Conservation (phyloP, 2,329 filamentous ascomycete genomes). For the Claviceps sp. region DNA sequence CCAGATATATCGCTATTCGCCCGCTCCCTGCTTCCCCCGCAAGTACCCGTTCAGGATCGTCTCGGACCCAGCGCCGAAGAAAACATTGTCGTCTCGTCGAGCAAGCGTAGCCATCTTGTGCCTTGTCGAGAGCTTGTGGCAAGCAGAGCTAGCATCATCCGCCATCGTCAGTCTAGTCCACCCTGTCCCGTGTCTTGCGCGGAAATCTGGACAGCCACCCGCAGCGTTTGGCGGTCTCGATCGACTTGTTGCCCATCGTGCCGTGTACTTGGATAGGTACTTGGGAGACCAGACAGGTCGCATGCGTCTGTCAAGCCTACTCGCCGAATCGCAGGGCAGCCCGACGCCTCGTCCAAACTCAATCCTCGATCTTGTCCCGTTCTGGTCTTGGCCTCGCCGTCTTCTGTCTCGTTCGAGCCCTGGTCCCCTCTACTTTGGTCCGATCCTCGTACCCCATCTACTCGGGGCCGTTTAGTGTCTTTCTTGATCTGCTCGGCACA, state of each 20-base stretch:
- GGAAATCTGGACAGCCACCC: not conserved
- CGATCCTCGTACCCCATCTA: constrained; percentile 1
- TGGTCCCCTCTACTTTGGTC: not conserved
- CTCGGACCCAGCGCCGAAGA: not conserved
- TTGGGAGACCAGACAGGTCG: not conserved
- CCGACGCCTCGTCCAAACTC: constrained; percentile 6
- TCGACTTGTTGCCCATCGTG: not conserved
- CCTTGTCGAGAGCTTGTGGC: not conserved
- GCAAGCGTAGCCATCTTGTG: not conserved
- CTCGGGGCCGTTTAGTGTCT: not conserved
- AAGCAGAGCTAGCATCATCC: not conserved
- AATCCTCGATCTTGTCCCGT: constrained; percentile 6
- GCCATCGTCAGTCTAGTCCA: not conserved
- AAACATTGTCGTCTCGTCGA: not conserved
- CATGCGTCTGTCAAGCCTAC: not conserved
- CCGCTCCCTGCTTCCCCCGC: not conserved
- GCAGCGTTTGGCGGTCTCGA: not conserved
- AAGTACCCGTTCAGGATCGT: not conserved
- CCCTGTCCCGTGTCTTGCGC: not conserved
- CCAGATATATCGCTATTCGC: not conserved
- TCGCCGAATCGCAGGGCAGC: constrained; percentile 3
- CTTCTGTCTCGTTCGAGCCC: constrained; percentile 2
- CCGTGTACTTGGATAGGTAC: not conserved
- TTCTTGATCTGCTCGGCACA: not conserved
- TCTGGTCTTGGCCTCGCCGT: constrained; percentile 3